A percentile compares a stretch with the other conserved stretches of the same genome.
These are phyloP conservation scores for Penicillium coffeae DNA, from an alignment of 495 filamentous ascomycete species.

Conservation along the genomic window DNA sequence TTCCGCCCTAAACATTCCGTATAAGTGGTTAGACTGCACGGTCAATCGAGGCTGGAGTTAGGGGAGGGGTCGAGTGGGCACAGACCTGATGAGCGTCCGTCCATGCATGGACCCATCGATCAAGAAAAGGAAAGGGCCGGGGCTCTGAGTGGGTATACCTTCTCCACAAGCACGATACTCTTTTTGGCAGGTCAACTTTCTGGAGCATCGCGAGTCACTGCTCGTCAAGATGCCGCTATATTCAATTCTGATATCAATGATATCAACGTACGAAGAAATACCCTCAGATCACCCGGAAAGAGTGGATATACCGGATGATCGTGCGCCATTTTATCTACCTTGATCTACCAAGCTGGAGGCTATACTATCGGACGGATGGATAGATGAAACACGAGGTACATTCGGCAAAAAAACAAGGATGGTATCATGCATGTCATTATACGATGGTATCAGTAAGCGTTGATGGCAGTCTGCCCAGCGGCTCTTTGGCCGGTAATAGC, in stretches of 20 bases:
- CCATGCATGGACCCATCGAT: conserved; percentile 17
- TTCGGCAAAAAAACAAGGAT: neutral
- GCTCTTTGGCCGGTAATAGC: conserved; percentile 12
- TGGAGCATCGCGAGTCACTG: neutral
- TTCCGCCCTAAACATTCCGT: neutral
- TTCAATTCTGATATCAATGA: neutral
- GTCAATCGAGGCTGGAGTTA: neutral
- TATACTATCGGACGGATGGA: neutral
- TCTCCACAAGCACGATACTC: conserved; percentile 6
- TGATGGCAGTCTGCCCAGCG: neutral
- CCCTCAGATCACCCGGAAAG: neutral
- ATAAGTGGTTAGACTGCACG: neutral
- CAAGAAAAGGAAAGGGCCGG: conserved; percentile 6
- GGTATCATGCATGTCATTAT: neutral
- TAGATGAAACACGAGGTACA: neutral
- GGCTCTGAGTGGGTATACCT: conserved; percentile 1
- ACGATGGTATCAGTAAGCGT: neutral
- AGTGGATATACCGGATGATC: neutral
- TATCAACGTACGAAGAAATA: neutral
- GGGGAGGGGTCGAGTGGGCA: conserved; percentile 6
- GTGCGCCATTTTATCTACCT: neutral
- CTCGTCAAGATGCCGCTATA: conserved; percentile 1
- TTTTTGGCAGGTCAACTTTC: conserved; percentile 7
- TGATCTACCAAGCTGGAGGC: neutral
- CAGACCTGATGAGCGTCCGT: conserved; percentile 20